Evolutionary conservation across 805 yeast species (phyloP), one percentile per base, ranked within the genome.

Genomic region (Torulaspora microellipsoides): DNA sequence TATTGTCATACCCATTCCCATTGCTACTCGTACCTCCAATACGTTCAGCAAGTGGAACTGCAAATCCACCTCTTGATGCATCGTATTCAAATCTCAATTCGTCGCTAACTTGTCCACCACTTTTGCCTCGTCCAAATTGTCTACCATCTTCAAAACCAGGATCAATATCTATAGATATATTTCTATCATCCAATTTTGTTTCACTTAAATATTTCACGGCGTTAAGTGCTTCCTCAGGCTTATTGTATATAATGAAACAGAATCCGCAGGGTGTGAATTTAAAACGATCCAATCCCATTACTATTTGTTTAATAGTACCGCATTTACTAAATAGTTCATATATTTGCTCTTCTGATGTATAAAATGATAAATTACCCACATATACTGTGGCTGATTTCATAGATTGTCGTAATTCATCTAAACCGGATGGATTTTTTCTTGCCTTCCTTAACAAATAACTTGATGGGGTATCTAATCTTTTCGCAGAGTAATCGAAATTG

Each of bases 81-180:
- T 76, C 76, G 53, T 75, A 69, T 52, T 73, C 76, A 41, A 72
- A 72, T 56, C 76, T 66, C 49, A 52, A 49, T 46, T 87, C 95
- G 58, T 84, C 90, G 39, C 83, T 70, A 1, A 83, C 89, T 62
- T 93, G 99, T 2, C 97, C 98, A 45, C 99, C 99, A 48, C 78
- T 81, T 12, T 77, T 74, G 36, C 98, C 98, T 57, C 99, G 76
- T 15, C 99, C 99, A 60, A 81, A 93, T 61, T 93, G 98, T 52
- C 99, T 74, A 1, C 99, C 99, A 55, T 91, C 97, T 49, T 77
- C 80, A 62, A 91, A 93, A 0, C 99, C 99, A 0, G 97, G 96
- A 60, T 93, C 99, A 55, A 95, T 71, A 67, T 93, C 99, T 38
- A 91, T 86, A 31, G 84, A 83, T 58, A 93, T 76, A 31, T 74